Evolutionary conservation across 83 land plant genomes (phyloP), one percentile per base, ranked within the genome.

Genomic region (Picea abies): DNA sequence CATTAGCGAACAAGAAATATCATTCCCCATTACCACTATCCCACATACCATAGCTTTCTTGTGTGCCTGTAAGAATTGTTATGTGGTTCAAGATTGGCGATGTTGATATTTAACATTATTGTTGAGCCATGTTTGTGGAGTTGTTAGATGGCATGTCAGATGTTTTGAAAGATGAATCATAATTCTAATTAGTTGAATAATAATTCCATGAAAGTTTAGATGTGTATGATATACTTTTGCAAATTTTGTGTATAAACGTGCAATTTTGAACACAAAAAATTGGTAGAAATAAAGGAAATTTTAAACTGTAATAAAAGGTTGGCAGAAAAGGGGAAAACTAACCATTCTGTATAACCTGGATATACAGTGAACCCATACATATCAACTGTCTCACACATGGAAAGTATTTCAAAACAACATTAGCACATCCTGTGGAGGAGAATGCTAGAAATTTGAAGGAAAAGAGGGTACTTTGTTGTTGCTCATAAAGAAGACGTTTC

Each of bases 321-420:
- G 20, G 73, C 37, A 70, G 32, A 3, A 44, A 73, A 73, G 11
- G 0, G 56, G 47, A 17, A 52, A 75, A 82, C 90, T 84, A 23
- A 97, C 99, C 99, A 97, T 88, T 97, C 96, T 9, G 94, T 92
- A 67, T 97, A 97, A 52, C 99, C 99, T 56, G 99, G 99, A 87
- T 97, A 98, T 14, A 97, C 99, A 52, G 99, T 97, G 87, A 95
- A 97, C 73, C 99, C 99, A 86, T 95, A 97, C 44, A 97, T 91
- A 82, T 97, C 94, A 71, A 97, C 99, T 78, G 88, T 84, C 64
- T 97, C 96, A 84, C 99, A 97, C 90, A 95, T 96, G 66, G 99
- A 97, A 23, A 97, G 90, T 20, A n/a, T n/a, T n/a, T n/a, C n/a
- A n/a, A n/a, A n/a, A n/a, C n/a, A n/a, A n/a, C n/a, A n/a, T n/a